phyloP scores from a whole-genome alignment of 139 green algal genomes.

The Edaphochlamys debaryana region DNA sequence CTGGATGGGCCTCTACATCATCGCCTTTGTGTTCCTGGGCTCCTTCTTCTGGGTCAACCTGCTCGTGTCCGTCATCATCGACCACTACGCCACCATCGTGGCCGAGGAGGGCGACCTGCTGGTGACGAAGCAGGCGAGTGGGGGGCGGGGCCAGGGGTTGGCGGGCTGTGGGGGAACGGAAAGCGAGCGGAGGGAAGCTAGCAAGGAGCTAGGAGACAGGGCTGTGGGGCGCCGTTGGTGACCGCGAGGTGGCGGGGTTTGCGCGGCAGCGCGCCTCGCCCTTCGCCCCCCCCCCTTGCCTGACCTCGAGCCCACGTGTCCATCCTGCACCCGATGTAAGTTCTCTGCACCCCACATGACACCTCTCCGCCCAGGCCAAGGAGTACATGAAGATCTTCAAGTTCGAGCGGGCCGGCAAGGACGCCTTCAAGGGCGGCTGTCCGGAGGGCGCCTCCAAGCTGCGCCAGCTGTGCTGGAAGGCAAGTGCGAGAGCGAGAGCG shows the following conservation, averaged over 20 bases:
- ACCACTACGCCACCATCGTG: conserved; percentile 52
- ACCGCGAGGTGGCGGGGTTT: too few relatives aligned
- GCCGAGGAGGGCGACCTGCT: conserved; percentile 6
- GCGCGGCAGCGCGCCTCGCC: too few relatives aligned
- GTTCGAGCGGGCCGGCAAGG: conserved; percentile 8
- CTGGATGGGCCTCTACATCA: conserved; percentile 37
- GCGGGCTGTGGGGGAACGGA: too few relatives aligned
- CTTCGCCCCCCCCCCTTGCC: too few relatives aligned
- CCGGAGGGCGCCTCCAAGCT: neutral
- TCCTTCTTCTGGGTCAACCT: conserved; percentile 63
- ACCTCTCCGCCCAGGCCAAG: neutral
- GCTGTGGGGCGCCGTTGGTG: too few relatives aligned
- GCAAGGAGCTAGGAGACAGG: too few relatives aligned
- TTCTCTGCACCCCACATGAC: too few relatives aligned
- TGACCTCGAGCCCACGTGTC: too few relatives aligned
- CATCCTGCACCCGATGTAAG: too few relatives aligned
- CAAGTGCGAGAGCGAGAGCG: too few relatives aligned
- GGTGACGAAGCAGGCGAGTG: conserved; percentile 4
- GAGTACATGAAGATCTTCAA: conserved; percentile 39
- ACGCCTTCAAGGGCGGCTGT: conserved; percentile 9
- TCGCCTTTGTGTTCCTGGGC: conserved; percentile 52
- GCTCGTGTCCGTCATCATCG: conserved; percentile 53
- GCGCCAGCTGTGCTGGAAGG: neutral
- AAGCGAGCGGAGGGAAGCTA: too few relatives aligned
- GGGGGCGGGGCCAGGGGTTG: neutral